phyloP scores from a whole-genome alignment of 148 eudicot genomes.

The Camellia lanceoleosa region DNA sequence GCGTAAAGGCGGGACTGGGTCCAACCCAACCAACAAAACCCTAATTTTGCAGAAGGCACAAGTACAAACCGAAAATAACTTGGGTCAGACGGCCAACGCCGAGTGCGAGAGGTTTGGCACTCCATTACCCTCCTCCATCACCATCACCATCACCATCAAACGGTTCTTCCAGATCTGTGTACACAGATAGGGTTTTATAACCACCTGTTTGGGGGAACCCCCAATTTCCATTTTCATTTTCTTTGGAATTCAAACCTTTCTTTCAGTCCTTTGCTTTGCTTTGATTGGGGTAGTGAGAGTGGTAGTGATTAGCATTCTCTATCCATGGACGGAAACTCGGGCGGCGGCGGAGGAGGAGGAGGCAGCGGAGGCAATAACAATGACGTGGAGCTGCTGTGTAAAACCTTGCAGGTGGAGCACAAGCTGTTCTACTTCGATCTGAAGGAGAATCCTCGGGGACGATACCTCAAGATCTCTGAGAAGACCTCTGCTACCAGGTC shows the following conservation, averaged over 20 bases:
- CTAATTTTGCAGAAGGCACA: neutral
- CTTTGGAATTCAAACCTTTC: neutral
- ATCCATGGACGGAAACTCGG: conserved; percentile 55
- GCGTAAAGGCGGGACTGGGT: neutral
- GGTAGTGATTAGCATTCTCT: neutral
- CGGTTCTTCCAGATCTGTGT: neutral
- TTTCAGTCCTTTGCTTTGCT: neutral
- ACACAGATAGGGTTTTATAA: neutral
- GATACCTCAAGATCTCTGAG: conserved; percentile 91
- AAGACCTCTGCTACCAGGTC: conserved; percentile 94
- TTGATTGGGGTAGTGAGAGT: neutral
- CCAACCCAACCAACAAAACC: neutral
- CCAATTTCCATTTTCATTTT: neutral
- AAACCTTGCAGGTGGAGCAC: conserved; percentile 93
- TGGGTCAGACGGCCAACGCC: neutral
- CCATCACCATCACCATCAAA: neutral
- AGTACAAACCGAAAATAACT: neutral
- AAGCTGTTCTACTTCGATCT: conserved; percentile 95
- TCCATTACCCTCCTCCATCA: neutral
- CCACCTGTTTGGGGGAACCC: no score
- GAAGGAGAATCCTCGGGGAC: conserved; percentile 96
- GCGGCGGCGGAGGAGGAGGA: conserved; percentile 36
- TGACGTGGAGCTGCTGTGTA: conserved; percentile 78
- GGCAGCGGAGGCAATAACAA: conserved; percentile 35
- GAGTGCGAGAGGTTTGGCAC: neutral